Percentiles rank a stretch among this genome's conserved stretches.
phyloP scores from a whole-genome alignment of 768 basidiomycete species.

The Termitomyces eurrhizus region DNA sequence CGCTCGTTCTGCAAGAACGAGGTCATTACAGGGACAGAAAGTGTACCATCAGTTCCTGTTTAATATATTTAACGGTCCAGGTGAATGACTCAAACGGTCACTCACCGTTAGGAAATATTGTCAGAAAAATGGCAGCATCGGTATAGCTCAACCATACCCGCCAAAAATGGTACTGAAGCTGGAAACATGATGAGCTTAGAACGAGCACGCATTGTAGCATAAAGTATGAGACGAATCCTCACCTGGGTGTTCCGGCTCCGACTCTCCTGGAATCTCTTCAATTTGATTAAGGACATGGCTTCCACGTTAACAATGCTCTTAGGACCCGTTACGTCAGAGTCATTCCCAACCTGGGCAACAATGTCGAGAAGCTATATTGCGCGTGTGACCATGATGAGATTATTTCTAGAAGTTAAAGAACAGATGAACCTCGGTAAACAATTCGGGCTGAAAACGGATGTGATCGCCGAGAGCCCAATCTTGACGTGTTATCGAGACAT shows the following conservation, averaged over 20 bases:
- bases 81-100: not conserved
- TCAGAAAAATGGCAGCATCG: constrained; percentile 8
- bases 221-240: not conserved
- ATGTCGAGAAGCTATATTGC: constrained; percentile 4
- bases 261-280: constrained; percentile 9
- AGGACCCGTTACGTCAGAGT: constrained; percentile 11
- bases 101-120: constrained; percentile 14
- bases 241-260: constrained; percentile 4
- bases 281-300: constrained; percentile 8
- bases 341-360: constrained; percentile 8
- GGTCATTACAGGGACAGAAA: constrained; percentile 9
- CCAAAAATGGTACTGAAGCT: constrained; percentile 14
- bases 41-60: constrained; percentile 11
- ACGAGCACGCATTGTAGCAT: not conserved
- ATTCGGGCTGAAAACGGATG: constrained; percentile 4
- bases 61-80: not conserved
- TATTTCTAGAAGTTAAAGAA: not conserved
- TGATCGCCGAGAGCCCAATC: constrained; percentile 12
- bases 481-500: constrained; percentile 16
- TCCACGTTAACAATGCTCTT: constrained; percentile 9
- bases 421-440: constrained; percentile 7
- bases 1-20: constrained; percentile 14
- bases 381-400: not conserved
- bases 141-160: constrained; percentile 8
- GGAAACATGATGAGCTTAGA: not conserved